These are phyloP conservation scores for Endocalyx cinctus DNA, from an alignment of 2,329 filamentous ascomycete genomes.

Conservation along the genomic window DNA sequence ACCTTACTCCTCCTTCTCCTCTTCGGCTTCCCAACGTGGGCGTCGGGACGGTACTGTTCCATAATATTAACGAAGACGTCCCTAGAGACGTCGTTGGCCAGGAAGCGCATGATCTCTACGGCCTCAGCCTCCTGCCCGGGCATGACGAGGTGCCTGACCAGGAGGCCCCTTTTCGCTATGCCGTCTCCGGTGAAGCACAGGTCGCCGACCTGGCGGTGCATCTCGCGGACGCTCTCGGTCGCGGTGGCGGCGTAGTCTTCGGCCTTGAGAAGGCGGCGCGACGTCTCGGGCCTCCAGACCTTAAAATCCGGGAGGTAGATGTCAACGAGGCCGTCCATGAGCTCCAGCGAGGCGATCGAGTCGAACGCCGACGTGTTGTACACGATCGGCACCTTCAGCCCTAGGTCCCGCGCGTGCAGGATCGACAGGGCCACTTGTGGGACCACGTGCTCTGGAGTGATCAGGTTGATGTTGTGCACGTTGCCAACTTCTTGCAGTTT, in stretches of 20 bases:
- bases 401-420: conserved; percentile 65
- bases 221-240: conserved; percentile 71
- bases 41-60: conserved; percentile 81
- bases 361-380: conserved; percentile 86
- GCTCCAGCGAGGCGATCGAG: conserved; percentile 63
- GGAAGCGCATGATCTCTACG: conserved; percentile 67
- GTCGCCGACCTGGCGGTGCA: conserved; percentile 79
- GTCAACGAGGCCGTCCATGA: conserved; percentile 76
- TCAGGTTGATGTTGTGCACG: conserved; percentile 86
- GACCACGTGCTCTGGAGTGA: conserved; percentile 83
- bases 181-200: conserved; percentile 78
- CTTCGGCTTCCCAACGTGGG: conserved; percentile 71
- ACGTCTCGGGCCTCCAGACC: conserved; percentile 64
- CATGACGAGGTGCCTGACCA: conserved; percentile 81
- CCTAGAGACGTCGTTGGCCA: conserved; percentile 66
- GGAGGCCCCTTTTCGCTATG: conserved; percentile 70
- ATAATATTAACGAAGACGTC: conserved; percentile 83
- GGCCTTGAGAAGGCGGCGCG: conserved; percentile 70
- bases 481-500: conserved; percentile 75
- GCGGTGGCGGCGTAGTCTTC: conserved; percentile 70
- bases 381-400: conserved; percentile 67
- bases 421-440: conserved; percentile 77
- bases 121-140: conserved; percentile 73
- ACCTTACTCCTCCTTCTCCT: conserved; percentile 21
- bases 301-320: conserved; percentile 91